Conservation (phyloP, 2,329 filamentous ascomycete species). For the Ophioceras dolichostomum region DNA sequence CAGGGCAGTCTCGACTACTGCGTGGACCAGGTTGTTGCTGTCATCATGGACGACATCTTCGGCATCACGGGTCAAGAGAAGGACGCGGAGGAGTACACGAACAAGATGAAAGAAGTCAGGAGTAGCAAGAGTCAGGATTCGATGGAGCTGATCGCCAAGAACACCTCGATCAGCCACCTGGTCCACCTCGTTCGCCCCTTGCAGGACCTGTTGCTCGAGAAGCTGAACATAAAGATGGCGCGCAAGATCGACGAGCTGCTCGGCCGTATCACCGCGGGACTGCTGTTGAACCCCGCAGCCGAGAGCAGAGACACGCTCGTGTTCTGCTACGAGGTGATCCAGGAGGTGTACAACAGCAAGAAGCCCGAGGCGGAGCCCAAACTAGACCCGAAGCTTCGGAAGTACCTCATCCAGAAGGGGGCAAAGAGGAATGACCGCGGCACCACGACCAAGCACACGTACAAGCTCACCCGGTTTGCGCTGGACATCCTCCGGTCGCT, state of each 20-base stretch:
- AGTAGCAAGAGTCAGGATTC: constrained; percentile 97
- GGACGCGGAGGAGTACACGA: constrained; percentile 90
- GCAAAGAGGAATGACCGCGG: constrained; percentile 63
- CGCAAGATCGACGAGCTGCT: constrained; percentile 87
- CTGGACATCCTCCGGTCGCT: constrained; percentile 77
- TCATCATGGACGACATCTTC: constrained; percentile 97
- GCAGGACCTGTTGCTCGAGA: constrained; percentile 68
- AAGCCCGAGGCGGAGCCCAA: constrained; percentile 38
- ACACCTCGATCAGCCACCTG: constrained; percentile 62
- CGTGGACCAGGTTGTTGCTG: constrained; percentile 59
- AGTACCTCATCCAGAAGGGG: constrained; percentile 71
- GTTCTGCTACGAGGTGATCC: constrained; percentile 90
- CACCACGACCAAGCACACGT: constrained; percentile 64
- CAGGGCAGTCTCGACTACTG: constrained; percentile 88
- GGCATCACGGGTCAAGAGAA: constrained; percentile 89
- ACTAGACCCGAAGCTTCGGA: constrained; percentile 49
- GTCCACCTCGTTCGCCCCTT: constrained; percentile 67
- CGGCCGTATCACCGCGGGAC: constrained; percentile 67
- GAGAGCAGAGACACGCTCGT: constrained; percentile 74
- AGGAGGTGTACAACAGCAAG: constrained; percentile 64
- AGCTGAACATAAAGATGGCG: constrained; percentile 69
- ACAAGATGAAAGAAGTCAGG: constrained; percentile 94
- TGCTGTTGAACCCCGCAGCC: constrained; percentile 70
- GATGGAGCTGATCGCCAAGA: constrained; percentile 83
- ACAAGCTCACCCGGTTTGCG: constrained; percentile 81